These are phyloP conservation scores for Diplogelasinospora grovesii DNA, from an alignment of 495 filamentous ascomycete genomes.

Conservation along the genomic window DNA sequence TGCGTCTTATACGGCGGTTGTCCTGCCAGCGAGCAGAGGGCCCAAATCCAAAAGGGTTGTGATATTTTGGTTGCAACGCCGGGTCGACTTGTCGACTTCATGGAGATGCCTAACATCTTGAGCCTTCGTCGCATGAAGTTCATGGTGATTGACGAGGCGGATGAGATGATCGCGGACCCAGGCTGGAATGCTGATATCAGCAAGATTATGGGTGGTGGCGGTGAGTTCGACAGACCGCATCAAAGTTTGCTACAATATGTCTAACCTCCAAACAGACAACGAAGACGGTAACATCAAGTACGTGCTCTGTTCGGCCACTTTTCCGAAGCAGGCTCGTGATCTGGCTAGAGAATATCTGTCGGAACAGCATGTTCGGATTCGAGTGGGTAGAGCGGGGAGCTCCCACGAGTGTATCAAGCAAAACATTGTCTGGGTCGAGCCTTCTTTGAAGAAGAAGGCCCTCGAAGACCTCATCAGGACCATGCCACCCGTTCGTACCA, in stretches of 20 bases:
- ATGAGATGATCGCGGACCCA: constrained; percentile 73
- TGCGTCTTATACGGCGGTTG: constrained; percentile 87
- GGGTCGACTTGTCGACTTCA: constrained; percentile 78
- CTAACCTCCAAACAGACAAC: constrained; percentile 47
- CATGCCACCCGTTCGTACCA: constrained; percentile 64
- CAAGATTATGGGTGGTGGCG: constrained; percentile 68
- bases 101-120: constrained; percentile 59
- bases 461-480: constrained; percentile 67
- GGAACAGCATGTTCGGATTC: constrained; percentile 65
- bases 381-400: constrained; percentile 77
- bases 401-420: constrained; percentile 76
- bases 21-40: constrained; percentile 55
- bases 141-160: constrained; percentile 88
- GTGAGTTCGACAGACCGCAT: constrained; percentile 43
- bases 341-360: constrained; percentile 70
- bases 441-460: constrained; percentile 56
- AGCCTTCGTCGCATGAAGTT: constrained; percentile 72
- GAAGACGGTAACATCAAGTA: constrained; percentile 73
- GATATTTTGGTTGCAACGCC: constrained; percentile 85
- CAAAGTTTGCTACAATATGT: neutral
- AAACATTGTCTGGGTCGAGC: constrained; percentile 58
- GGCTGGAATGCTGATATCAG: constrained; percentile 70
- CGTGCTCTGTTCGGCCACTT: constrained; percentile 94
- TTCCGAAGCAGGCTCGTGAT: constrained; percentile 66
- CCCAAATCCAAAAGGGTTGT: constrained; percentile 73